phyloP scores from a whole-genome alignment of 371 early-diverging fungal species.

The Apophysomyces sp. region DNA sequence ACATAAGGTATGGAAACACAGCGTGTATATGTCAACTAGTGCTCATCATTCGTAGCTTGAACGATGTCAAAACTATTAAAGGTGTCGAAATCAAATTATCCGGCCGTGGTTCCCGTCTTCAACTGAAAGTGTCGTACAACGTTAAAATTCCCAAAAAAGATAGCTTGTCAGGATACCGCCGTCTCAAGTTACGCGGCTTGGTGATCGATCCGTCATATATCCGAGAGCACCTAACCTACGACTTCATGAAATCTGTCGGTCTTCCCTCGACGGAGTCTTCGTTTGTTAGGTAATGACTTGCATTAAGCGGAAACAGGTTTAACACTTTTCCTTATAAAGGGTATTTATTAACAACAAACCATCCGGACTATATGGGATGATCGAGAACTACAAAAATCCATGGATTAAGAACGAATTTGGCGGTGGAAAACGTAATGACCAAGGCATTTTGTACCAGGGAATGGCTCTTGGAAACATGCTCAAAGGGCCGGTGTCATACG shows the following conservation, averaged over 20 bases:
- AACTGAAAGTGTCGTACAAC: conserved; percentile 34
- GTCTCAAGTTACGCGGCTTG: conserved; percentile 34
- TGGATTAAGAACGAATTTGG: conserved; percentile 39
- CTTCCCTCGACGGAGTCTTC: conserved; percentile 23
- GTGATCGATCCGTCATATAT: conserved; percentile 40
- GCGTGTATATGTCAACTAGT: background rate
- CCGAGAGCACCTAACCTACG: conserved; percentile 32
- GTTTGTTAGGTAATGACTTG: conserved; percentile 14
- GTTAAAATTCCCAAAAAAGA: conserved; percentile 24
- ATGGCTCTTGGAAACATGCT: background rate
- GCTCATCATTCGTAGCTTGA: conserved; percentile 8
- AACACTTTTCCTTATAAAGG: conserved; percentile 1
- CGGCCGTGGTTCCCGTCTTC: conserved; percentile 28
- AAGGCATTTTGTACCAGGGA: conserved; percentile 38
- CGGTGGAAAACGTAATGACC: conserved; percentile 24
- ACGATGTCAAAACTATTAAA: conserved; percentile 15
- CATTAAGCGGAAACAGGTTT: background rate
- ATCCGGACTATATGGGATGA: conserved; percentile 35
- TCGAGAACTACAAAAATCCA: conserved; percentile 32
- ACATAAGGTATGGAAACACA: conserved; percentile 10
- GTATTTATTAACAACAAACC: conserved; percentile 35
- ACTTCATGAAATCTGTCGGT: conserved; percentile 26
- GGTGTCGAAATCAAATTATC: conserved; percentile 24
- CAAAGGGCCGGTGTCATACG: background rate
- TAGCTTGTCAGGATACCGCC: conserved; percentile 19